Evolutionary conservation across 805 yeast genomes (phyloP).

Genomic region (Diddensiella transvaalensis): DNA sequence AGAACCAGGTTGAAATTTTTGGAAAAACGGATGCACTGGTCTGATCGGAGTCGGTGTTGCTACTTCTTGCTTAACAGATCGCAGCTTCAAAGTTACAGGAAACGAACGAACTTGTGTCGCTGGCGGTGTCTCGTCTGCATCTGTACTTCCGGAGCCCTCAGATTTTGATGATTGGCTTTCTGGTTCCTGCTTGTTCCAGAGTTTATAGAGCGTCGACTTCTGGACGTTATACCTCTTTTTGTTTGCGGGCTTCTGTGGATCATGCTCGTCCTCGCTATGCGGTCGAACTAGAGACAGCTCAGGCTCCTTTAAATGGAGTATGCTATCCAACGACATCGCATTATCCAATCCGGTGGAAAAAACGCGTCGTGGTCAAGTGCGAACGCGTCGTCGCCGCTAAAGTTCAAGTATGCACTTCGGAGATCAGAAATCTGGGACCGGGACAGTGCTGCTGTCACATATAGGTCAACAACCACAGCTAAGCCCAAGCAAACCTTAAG

Average conservation of each 20-base stretch:
- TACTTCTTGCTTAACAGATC: neutral
- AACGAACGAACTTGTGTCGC: no score
- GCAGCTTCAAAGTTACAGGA: slow-evolving; percentile 1
- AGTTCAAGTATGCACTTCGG: no score
- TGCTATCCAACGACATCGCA: neutral
- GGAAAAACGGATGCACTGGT: slow-evolving; percentile 15
- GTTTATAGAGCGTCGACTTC: neutral
- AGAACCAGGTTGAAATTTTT: neutral
- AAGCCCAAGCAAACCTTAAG: no score
- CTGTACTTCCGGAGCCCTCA: neutral
- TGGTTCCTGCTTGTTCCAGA: neutral
- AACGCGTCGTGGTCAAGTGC: no score
- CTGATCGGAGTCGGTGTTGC: neutral
- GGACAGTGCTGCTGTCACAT: no score
- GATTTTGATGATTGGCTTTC: neutral
- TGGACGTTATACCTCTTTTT: neutral
- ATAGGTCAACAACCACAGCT: no score
- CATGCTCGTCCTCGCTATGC: neutral
- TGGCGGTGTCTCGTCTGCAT: neutral
- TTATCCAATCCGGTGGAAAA: no score
- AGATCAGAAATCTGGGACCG: no score
- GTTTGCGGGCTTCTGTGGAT: neutral
- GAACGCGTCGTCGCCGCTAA: no score
- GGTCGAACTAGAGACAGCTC: neutral
- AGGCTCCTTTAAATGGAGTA: neutral